phyloP scores from a whole-genome alignment of 495 filamentous ascomycete genomes.

The Terfezia claveryi region DNA sequence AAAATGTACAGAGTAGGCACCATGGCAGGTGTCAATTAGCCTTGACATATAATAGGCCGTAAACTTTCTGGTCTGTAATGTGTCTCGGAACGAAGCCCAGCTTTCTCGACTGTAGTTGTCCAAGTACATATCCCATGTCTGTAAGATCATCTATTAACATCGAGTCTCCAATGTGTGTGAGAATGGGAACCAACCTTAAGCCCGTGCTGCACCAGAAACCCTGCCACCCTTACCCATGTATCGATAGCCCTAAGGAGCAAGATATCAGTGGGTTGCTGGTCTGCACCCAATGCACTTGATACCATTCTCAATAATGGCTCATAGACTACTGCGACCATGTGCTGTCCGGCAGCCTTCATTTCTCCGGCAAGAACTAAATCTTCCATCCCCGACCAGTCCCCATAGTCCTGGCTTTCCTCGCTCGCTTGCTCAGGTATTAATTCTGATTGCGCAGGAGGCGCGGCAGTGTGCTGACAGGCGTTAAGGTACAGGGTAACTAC shows the following conservation, averaged over 20 bases:
- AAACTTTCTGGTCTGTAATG: constrained; percentile 41
- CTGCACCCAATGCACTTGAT: constrained; percentile 48
- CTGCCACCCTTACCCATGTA: constrained; percentile 17
- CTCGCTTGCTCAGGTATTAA: constrained; percentile 10
- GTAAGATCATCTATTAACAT: neutral
- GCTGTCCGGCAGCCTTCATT: constrained; percentile 13
- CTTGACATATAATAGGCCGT: constrained; percentile 37
- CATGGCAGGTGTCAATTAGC: constrained; percentile 29
- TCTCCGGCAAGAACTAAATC: constrained; percentile 24
- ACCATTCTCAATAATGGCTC: constrained; percentile 33
- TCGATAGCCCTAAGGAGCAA: constrained; percentile 26
- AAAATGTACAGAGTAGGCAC: constrained; percentile 11
- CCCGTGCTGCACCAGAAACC: constrained; percentile 17
- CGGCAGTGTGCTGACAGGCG: constrained; percentile 16
- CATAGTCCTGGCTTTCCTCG: constrained; percentile 58
- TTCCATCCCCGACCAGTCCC: constrained; percentile 39
- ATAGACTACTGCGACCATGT: constrained; percentile 22
- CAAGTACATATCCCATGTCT: constrained; percentile 37
- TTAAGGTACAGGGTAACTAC: constrained; percentile 23
- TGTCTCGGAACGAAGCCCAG: constrained; percentile 40
- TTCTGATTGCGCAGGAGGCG: constrained; percentile 1
- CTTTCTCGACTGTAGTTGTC: constrained; percentile 32
- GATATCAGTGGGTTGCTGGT: constrained; percentile 33
- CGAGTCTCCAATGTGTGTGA: neutral
- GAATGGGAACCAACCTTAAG: constrained; percentile 8